Base-by-base conservation (phyloP, 2,329 filamentous ascomycete species). In the Amesomyces nigricolor region DNA sequence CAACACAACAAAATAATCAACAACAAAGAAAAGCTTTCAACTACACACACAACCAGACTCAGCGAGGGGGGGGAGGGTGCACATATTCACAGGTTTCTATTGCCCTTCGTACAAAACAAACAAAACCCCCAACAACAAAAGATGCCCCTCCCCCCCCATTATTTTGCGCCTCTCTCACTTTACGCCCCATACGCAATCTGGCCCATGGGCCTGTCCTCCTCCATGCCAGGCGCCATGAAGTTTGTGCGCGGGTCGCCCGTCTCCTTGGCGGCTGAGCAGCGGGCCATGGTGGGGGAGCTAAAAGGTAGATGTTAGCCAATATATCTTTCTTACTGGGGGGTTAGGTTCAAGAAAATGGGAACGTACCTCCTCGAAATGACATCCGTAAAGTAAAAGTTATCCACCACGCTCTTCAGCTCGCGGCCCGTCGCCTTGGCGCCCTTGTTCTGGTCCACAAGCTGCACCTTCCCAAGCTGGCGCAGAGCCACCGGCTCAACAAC, bases 331-430 rank as follows among this genome's bases (percentile, higher is more conserved):
- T 26, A 26, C 6, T 6, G 5, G 22, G 22, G 22, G 4, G 22
- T 26, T 26, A 26, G 22, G 22, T 17, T 10, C 5, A 42, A 16
- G 8, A 14, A 17, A 22, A 39, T 44, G 37, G 57, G 16, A 45
- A 77, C 84, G 72, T 77, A 94, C 90, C 90, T 96, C 81, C 94
- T 86, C 39, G 91, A 95, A 72, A 99, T 96, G 56, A 87, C 85
- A 74, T 99, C 92, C 72, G 94, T 99, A 75, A 97, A 96, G 78
- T 91, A 99, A 73, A 99, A 99, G 78, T 99, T 89, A 67, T 96
- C 86, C 65, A 99, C 89, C 55, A 88, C 84, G 74, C 88, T 89
- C 78, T 85, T 89, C 67, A 99, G 79, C 30, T 88, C 83, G 65
- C 79, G 74, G n/a, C 84, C 85, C 40, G 78, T 86, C n/a, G 80